phyloP scores from a whole-genome alignment of 2,329 filamentous ascomycete genomes.

The Colletotrichum eremochloae region DNA sequence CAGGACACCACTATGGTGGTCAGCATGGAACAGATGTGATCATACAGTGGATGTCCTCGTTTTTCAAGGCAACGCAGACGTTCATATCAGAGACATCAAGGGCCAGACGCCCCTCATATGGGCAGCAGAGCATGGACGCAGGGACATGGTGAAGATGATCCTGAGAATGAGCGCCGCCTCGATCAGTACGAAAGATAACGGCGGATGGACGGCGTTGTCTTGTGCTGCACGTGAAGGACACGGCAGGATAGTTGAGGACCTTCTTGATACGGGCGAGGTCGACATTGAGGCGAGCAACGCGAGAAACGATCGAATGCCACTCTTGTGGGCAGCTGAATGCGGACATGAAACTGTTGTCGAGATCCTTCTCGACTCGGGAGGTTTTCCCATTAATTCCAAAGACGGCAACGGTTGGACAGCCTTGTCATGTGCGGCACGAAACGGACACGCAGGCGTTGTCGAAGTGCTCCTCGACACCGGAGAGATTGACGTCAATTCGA shows the following conservation, averaged over 20 bases:
- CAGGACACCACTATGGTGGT: not conserved
- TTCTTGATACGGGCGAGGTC: not conserved
- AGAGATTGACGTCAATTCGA: not conserved
- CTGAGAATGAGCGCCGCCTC: no score
- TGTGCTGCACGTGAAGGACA: no score
- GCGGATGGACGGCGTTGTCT: no score
- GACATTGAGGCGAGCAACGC: not conserved
- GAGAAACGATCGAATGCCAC: not conserved
- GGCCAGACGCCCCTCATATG: no score
- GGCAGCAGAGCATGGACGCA: no score
- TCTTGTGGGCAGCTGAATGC: not conserved
- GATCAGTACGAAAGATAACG: not conserved
- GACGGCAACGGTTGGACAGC: not conserved
- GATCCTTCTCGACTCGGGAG: not conserved
- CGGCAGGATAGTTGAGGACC: not conserved
- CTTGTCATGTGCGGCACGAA: not conserved
- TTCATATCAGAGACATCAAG: no score
- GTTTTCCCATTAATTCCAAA: not conserved
- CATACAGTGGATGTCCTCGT: no score
- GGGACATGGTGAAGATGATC: no score
- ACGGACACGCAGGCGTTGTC: not conserved
- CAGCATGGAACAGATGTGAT: no score
- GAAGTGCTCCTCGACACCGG: not conserved
- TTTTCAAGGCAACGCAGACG: no score
- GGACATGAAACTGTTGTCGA: not conserved